Percentiles rank a stretch among this genome's conserved stretches.
phyloP scores from a whole-genome alignment of 2,329 filamentous ascomycete genomes.

The Cladosporium sp. region DNA sequence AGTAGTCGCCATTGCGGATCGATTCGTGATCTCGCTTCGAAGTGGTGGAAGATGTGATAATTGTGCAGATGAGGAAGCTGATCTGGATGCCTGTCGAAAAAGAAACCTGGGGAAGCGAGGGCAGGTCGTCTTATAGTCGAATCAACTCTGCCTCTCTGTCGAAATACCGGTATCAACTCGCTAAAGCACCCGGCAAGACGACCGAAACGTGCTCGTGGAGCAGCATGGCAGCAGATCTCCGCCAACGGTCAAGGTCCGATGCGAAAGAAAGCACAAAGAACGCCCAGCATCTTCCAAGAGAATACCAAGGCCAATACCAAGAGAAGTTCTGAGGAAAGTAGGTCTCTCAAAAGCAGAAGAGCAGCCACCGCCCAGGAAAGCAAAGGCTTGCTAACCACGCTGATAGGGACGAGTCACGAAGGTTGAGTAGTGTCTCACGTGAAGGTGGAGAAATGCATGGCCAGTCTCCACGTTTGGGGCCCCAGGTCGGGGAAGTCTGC shows the following conservation, averaged over 20 bases:
- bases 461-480: not conserved
- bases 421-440: not conserved
- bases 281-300: not conserved
- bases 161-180: not conserved
- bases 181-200: not conserved
- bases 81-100: too few species aligned
- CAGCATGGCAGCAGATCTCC: not conserved
- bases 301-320: not conserved
- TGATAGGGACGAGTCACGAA: not conserved
- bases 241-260: not conserved
- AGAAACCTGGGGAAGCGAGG: not conserved
- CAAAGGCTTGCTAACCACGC: too few species aligned
- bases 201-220: not conserved
- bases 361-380: too few species aligned
- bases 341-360: not conserved
- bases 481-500: not conserved
- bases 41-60: too few species aligned
- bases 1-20: too few species aligned
- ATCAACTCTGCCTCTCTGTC: not conserved
- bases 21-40: too few species aligned
- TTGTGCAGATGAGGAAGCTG: too few species aligned
- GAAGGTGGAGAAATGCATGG: not conserved
- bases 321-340: not conserved
- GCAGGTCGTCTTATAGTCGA: not conserved
- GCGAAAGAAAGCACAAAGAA: not conserved